These are phyloP conservation scores for Cephalotrichum gorgonifer DNA, from an alignment of 2,329 filamentous ascomycete species.

Conservation along the genomic window DNA sequence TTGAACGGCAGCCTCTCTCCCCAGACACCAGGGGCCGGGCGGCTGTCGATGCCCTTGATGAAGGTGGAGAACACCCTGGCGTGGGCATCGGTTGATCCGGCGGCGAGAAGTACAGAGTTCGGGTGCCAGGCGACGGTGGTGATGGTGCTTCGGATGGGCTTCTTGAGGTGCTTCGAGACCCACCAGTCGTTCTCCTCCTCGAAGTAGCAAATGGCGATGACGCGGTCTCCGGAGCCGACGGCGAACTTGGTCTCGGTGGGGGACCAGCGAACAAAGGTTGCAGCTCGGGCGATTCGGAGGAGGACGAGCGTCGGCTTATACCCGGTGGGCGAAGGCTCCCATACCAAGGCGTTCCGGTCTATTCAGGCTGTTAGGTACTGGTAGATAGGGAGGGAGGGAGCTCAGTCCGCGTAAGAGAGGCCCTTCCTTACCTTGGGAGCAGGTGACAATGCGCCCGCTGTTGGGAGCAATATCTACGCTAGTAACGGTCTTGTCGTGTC, in stretches of 20 bases:
- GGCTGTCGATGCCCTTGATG: constrained; percentile 85
- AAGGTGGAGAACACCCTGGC: constrained; percentile 91
- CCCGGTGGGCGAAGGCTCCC: constrained; percentile 84
- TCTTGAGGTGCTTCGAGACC: constrained; percentile 99
- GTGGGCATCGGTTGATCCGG: constrained; percentile 94
- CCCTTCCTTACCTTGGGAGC: constrained; percentile 68
- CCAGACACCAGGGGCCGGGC: constrained; percentile 82
- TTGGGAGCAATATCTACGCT: constrained; percentile 89
- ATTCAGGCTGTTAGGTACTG: neutral
- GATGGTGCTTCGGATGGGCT: constrained; percentile 94
- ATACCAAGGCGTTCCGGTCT: constrained; percentile 97
- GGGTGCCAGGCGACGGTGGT: constrained; percentile 95
- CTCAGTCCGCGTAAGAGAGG: neutral
- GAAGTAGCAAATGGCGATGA: constrained; percentile 97
- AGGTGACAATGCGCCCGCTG: constrained; percentile 90
- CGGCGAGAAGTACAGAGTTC: constrained; percentile 88
- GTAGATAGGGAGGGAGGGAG: neutral
- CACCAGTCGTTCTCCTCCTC: constrained; percentile 99
- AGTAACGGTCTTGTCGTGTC: constrained; percentile 94
- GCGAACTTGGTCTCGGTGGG: constrained; percentile 96
- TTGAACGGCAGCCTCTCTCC: constrained; percentile 95
- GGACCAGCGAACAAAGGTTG: constrained; percentile 95
- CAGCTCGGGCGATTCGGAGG: constrained; percentile 91
- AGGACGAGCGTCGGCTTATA: constrained; percentile 97
- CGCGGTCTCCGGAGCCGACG: constrained; percentile 87